These are phyloP conservation scores for Rugonectria rugulosa DNA, from an alignment of 2,329 filamentous ascomycete species.

Conservation along the genomic window DNA sequence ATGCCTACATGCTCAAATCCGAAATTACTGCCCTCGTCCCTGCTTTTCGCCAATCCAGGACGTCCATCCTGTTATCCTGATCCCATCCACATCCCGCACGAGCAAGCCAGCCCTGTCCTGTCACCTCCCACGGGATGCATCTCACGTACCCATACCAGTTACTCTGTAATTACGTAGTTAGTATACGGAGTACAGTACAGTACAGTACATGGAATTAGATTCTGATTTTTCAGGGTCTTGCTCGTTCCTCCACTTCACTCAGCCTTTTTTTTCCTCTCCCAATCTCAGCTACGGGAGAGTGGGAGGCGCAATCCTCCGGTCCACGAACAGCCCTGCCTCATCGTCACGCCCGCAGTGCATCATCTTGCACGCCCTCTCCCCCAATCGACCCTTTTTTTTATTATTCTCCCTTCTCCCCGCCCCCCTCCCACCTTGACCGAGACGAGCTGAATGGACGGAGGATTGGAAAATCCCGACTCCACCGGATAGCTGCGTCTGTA, in stretches of 20 bases:
- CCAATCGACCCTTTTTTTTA: not conserved
- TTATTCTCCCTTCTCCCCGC: not conserved
- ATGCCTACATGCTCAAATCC: too few relatives aligned
- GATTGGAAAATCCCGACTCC: too few relatives aligned
- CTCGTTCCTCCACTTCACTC: not conserved
- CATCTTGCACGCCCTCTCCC: not conserved
- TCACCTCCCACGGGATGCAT: too few relatives aligned
- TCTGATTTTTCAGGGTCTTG: not conserved
- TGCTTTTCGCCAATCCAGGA: not conserved
- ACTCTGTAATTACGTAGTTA: too few relatives aligned
- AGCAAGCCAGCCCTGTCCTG: not conserved
- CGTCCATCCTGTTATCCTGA: too few relatives aligned
- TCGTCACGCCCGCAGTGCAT: not conserved
- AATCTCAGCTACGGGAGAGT: not conserved
- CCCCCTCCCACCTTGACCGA: too few relatives aligned
- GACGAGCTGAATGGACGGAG: not conserved
- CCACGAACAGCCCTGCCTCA: conserved; percentile 2
- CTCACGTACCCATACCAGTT: too few relatives aligned
- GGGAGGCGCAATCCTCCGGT: too few relatives aligned
- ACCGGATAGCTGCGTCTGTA: too few relatives aligned
- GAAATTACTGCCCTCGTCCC: conserved; percentile 25
- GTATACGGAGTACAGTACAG: too few relatives aligned
- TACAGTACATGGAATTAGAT: too few relatives aligned
- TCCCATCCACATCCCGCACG: not conserved
- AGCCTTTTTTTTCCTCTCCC: not conserved